Percentiles rank a stretch among this genome's conserved stretches.
phyloP scores from a whole-genome alignment of 495 filamentous ascomycete species.

The Jackrogersella minutella region DNA sequence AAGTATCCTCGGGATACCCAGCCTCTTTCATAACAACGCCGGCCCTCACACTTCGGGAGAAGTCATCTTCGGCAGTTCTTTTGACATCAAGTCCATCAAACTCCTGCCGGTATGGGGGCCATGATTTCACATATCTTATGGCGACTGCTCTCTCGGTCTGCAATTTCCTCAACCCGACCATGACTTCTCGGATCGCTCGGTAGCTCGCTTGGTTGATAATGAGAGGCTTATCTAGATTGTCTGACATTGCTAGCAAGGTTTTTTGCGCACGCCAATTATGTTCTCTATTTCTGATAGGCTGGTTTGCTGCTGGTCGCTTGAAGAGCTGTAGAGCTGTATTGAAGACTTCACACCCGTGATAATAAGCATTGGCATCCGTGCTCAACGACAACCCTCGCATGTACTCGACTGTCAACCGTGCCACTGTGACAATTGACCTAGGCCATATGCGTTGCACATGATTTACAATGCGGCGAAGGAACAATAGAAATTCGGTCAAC shows the following conservation, averaged over 20 bases:
- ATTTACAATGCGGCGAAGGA: slow-evolving; percentile 45
- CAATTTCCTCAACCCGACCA: slow-evolving; percentile 50
- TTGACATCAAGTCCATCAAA: slow-evolving; percentile 56
- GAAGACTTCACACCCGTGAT: slow-evolving; percentile 42
- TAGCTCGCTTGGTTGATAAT: slow-evolving; percentile 49
- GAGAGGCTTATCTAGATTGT: slow-evolving; percentile 45
- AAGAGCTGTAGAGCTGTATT: slow-evolving; percentile 49
- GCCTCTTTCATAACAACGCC: slow-evolving; percentile 51
- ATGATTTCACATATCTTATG: slow-evolving; percentile 50
- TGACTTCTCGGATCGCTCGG: slow-evolving; percentile 49
- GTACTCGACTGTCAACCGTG: slow-evolving; percentile 46
- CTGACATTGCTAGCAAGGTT: slow-evolving; percentile 49
- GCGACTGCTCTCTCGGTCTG: slow-evolving; percentile 47
- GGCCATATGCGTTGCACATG: slow-evolving; percentile 49
- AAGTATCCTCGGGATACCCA: slow-evolving; percentile 47
- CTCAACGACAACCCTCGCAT: slow-evolving; percentile 43
- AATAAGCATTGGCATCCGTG: slow-evolving; percentile 17
- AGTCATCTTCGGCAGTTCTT: slow-evolving; percentile 49
- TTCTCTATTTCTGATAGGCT: slow-evolving; percentile 44
- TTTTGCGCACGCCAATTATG: slow-evolving; percentile 59
- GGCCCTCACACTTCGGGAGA: slow-evolving; percentile 51
- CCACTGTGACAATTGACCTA: slow-evolving; percentile 43
- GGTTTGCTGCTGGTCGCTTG: slow-evolving; percentile 33
- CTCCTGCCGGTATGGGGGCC: slow-evolving; percentile 55
- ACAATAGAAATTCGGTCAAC: slow-evolving; percentile 41